These are phyloP conservation scores for Stromatinia cepivora DNA, from an alignment of 2,329 filamentous ascomycete species.

Conservation along the genomic window DNA sequence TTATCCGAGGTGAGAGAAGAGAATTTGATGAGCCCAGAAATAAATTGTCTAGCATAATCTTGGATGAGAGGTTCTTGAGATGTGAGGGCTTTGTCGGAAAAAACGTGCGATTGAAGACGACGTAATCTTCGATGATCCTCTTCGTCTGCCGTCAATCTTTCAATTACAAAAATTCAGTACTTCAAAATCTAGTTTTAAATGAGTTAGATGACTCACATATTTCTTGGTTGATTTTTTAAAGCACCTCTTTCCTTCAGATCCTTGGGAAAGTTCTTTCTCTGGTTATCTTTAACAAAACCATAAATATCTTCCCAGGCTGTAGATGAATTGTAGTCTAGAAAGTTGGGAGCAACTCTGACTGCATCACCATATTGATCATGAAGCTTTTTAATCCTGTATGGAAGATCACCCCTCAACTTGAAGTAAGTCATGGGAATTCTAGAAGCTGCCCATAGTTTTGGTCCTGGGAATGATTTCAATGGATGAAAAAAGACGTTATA, in stretches of 20 bases:
- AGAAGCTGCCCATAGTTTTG: slow-evolving; percentile 17
- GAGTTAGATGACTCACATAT: not conserved
- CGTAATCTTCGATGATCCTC: slow-evolving; percentile 38
- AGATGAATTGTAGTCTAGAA: slow-evolving; percentile 23
- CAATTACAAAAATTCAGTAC: not conserved
- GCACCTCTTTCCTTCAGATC: not conserved
- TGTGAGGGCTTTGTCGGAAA: slow-evolving; percentile 39
- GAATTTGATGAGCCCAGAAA: slow-evolving; percentile 15
- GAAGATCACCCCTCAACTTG: slow-evolving; percentile 5
- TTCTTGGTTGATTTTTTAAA: fast-evolving
- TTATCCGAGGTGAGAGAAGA: not conserved
- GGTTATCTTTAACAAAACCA: slow-evolving; percentile 11
- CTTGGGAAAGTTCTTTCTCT: slow-evolving; percentile 10
- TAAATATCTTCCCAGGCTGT: slow-evolving; percentile 27
- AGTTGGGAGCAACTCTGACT: slow-evolving; percentile 27
- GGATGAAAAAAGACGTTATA: slow-evolving; percentile 29
- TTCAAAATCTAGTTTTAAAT: not conserved
- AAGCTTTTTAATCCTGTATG: slow-evolving; percentile 14
- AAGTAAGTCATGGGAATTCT: slow-evolving; percentile 20
- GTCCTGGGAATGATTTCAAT: slow-evolving; percentile 26
- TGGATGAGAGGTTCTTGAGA: slow-evolving; percentile 36
- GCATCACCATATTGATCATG: slow-evolving; percentile 28
- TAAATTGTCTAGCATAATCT: slow-evolving; percentile 13
- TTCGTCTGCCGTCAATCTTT: slow-evolving; percentile 10
- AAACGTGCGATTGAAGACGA: slow-evolving; percentile 37